Conservation (phyloP, 176 grass and related monocot genomes). For the Panicum miliaceum region DNA sequence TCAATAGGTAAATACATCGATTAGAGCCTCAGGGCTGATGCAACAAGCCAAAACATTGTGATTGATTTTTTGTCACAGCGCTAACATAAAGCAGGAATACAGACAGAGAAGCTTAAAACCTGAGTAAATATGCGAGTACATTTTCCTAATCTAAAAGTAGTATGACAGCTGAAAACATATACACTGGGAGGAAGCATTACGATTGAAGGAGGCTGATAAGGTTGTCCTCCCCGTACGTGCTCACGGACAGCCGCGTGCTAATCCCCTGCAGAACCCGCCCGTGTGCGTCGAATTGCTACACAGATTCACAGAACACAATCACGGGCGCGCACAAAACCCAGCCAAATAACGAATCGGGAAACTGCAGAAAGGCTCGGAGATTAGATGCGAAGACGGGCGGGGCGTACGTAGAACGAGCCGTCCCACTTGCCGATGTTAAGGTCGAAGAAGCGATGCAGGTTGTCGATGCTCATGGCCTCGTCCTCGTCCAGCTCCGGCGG, state of each 20-base stretch:
- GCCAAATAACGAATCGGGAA: background rate
- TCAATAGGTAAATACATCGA: slow-evolving; percentile 9
- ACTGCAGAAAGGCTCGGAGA: background rate
- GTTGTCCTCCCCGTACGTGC: slow-evolving; percentile 80
- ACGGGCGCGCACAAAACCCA: background rate
- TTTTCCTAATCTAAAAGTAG: background rate
- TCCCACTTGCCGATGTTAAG: slow-evolving; percentile 76
- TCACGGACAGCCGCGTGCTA: slow-evolving; percentile 78
- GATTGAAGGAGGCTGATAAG: slow-evolving; percentile 95
- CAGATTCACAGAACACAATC: slow-evolving; percentile 35
- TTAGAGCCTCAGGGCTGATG: background rate
- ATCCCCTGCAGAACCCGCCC: slow-evolving; percentile 72
- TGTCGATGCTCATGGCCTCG: slow-evolving; percentile 76
- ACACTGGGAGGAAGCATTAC: slow-evolving; percentile 39
- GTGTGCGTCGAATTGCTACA: slow-evolving; percentile 88
- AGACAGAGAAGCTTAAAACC: background rate
- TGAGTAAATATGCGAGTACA: background rate
- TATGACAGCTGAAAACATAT: background rate
- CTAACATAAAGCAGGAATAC: background rate
- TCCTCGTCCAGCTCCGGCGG: slow-evolving; percentile 57
- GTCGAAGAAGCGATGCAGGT: slow-evolving; percentile 70
- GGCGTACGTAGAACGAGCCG: slow-evolving; percentile 60
- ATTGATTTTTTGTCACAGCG: background rate
- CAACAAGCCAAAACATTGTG: background rate
- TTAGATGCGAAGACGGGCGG: background rate